A percentile compares a stretch with the other conserved stretches of the same genome.
These are phyloP conservation scores for Hyaloscypha finlandica DNA, from an alignment of 495 filamentous ascomycete genomes.

Conservation along the genomic window DNA sequence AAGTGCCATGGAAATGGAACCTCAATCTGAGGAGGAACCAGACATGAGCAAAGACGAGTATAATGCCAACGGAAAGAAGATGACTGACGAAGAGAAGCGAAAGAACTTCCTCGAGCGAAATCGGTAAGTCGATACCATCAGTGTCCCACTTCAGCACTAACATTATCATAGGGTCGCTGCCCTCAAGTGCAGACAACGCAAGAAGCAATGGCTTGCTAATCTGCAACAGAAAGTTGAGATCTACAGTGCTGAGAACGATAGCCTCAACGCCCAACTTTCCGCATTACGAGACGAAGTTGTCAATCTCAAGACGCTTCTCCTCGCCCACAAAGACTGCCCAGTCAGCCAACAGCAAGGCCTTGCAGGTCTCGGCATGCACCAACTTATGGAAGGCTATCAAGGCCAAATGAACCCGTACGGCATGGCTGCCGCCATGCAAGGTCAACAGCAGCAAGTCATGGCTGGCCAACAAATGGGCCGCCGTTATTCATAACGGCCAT, in stretches of 20 bases:
- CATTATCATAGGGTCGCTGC: conserved; percentile 76
- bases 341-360: conserved; percentile 87
- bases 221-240: conserved; percentile 93
- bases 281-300: conserved; percentile 91
- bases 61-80: conserved; percentile 72
- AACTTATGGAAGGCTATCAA: conserved; percentile 50
- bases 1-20: conserved; percentile 49
- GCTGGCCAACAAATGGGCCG: conserved; percentile 47
- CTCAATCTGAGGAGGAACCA: conserved; percentile 52
- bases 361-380: conserved; percentile 65
- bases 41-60: conserved; percentile 59
- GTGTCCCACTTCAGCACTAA: conserved; percentile 15
- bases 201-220: conserved; percentile 98
- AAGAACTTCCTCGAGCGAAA: conserved; percentile 98
- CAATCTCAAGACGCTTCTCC: conserved; percentile 87
- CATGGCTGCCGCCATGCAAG: conserved; percentile 43
- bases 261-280: conserved; percentile 77
- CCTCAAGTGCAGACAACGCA: conserved; percentile 94
- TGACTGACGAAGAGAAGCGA: conserved; percentile 98
- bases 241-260: conserved; percentile 88
- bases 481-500: conserved; percentile 20
- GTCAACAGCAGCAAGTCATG: conserved; percentile 48
- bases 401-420: conserved; percentile 69
- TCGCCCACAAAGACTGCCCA: conserved; percentile 97
- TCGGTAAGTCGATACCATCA: conserved; percentile 61